phyloP scores from a whole-genome alignment of 2,329 filamentous ascomycete species.

The Diaporthe batatas region DNA sequence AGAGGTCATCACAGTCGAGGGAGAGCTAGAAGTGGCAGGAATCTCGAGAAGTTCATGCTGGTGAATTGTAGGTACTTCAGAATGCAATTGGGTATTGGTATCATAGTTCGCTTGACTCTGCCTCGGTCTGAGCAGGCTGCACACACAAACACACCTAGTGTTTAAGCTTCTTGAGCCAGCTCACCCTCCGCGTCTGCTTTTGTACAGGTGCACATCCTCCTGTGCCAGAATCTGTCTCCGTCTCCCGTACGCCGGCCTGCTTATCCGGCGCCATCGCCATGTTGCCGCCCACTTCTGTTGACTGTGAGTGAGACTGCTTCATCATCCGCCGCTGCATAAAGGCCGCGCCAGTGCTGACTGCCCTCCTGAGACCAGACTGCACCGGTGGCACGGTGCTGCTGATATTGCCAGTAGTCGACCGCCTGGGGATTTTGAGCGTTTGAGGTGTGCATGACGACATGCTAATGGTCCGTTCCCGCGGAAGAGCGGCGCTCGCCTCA shows the following conservation, averaged over 20 bases:
- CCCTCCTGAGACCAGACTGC: constrained; percentile 50
- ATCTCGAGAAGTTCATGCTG: background rate
- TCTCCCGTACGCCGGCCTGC: background rate
- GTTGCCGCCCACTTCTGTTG: background rate
- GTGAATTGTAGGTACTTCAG: background rate
- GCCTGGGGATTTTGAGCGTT: constrained; percentile 40
- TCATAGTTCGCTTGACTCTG: constrained; percentile 7
- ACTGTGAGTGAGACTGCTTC: constrained; percentile 40
- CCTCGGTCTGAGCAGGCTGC: background rate
- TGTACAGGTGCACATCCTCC: constrained; percentile 4
- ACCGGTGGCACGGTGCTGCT: background rate
- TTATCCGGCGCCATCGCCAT: constrained; percentile 4
- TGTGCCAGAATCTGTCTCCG: background rate
- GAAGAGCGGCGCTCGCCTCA: constrained; percentile 45
- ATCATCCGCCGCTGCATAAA: constrained; percentile 58
- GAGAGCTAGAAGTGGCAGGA: too few species aligned
- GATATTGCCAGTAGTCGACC: constrained; percentile 38
- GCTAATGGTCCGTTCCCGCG: constrained; percentile 43
- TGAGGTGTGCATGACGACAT: constrained; percentile 14
- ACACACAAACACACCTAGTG: constrained; percentile 38
- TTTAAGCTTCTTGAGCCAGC: constrained; percentile 42
- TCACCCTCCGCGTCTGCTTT: constrained; percentile 41
- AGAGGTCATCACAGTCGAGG: background rate
- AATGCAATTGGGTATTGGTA: constrained; percentile 31
- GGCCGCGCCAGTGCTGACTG: constrained; percentile 61